Base-by-base conservation (phyloP, 371 early-diverging fungal genomes). In the Syncephalastrum contaminatum region DNA sequence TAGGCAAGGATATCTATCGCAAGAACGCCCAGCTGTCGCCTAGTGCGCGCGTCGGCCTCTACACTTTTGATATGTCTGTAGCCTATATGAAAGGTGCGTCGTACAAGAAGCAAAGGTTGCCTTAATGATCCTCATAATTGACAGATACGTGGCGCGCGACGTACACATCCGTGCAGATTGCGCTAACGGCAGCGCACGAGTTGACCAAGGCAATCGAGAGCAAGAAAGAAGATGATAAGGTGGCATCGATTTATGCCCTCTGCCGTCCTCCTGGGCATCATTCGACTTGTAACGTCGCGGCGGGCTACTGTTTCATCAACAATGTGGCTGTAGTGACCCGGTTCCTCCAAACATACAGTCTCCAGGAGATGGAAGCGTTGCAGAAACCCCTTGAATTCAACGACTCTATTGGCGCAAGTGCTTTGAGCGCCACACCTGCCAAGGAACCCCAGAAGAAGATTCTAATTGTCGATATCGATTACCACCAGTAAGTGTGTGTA, bases 201-300 rank as follows among this genome's bases (percentile, higher is more conserved):
- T 56, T 89, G 14, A 42, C 78, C 18, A 64, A 62, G 22, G 53
- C 62, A 15, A 55, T 47, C 6, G 58, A 57, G 6, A 12, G 18
- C 10, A 52, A 50, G n/a, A 56, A 61, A 6, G 10, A 30, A 30
- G 36, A 12, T 30, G 59, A 68, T 21, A 46, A 48, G 24, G 61
- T 67, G 7, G 43, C 60, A 2, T 62, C 68, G 0, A 62, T 84
- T n/a, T 88, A 86, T 66, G 87, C 88, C 1, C 64, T 88, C 7
- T 86, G 85, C 54, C 69, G 89, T 40, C 89, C 88, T 4, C 89
- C 88, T 1, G 87, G 86, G 0, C 86, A 86, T 49, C 86, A 86
- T 56, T 83, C 86, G 0, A 69, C 79, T 40, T 58, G 72, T 20
- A 71, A 82, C 27, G 47, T 83, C 39, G 81, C 83, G 40, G 86